These are phyloP conservation scores for Thermoascus crustaceus DNA, from an alignment of 2,329 filamentous ascomycete genomes.

Conservation along the genomic window DNA sequence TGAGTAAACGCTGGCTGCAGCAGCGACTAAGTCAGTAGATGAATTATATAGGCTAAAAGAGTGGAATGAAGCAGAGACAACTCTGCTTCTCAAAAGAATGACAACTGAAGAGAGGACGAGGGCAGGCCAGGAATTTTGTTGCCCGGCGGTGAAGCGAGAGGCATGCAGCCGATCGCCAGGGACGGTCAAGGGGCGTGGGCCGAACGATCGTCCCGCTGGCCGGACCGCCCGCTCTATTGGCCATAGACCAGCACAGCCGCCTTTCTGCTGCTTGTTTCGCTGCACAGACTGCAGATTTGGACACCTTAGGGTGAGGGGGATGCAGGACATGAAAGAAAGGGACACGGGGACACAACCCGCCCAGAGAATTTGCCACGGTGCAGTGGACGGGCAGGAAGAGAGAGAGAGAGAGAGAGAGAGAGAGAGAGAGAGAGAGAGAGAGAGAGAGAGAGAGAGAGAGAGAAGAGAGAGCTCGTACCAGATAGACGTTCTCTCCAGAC, in stretches of 20 bases:
- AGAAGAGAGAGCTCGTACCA: not conserved
- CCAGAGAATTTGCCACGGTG: not conserved
- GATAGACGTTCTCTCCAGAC: not conserved
- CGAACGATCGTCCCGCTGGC: not conserved
- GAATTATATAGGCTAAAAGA: too few relatives aligned
- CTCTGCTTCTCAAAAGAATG: not conserved
- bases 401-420: not conserved
- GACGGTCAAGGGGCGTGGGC: too few relatives aligned
- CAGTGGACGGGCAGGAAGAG: not conserved
- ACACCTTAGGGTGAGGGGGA: too few relatives aligned
- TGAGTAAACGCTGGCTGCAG: too few relatives aligned
- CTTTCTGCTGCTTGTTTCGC: too few relatives aligned
- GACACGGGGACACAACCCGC: constrained; percentile 1
- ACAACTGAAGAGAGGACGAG: not conserved
- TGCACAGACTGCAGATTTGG: too few relatives aligned
- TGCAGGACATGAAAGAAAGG: constrained; percentile 1
- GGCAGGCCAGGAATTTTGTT: constrained; percentile 18
- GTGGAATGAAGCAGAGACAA: too few relatives aligned
- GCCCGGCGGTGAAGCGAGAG: constrained; percentile 21
- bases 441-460: constrained; percentile 2
- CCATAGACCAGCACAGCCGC: too few relatives aligned
- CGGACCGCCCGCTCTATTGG: too few relatives aligned
- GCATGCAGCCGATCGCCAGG: too few relatives aligned
- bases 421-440: constrained; percentile 2
- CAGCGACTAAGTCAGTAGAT: too few relatives aligned